Conservation (phyloP, 192 early-diverging fungal genomes). For the Phycomyces blakesleeanus region DNA sequence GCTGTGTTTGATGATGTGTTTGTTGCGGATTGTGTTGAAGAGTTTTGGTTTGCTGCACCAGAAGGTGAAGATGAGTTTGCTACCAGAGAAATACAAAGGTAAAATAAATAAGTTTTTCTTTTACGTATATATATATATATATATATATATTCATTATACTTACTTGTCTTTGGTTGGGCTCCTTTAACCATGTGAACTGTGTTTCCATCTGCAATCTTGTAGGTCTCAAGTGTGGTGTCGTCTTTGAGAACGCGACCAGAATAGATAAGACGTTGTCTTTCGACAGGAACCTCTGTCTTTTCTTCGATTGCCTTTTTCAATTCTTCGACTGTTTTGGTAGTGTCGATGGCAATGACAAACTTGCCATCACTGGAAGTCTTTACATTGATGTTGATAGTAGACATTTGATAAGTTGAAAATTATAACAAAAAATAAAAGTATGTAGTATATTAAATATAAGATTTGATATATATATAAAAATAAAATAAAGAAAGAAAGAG, state of each 20-base stretch:
- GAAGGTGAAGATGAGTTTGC: background rate
- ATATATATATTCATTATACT: no score
- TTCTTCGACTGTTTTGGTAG: constrained; percentile 59
- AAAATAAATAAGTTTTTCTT: no score
- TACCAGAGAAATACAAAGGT: background rate
- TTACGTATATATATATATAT: no score
- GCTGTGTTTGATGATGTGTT: constrained; percentile 19
- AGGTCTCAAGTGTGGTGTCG: constrained; percentile 64
- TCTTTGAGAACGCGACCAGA: constrained; percentile 95
- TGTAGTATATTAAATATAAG: no score
- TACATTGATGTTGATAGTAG: constrained; percentile 65
- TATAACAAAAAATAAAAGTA: no score
- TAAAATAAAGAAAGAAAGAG: constrained; percentile 6
- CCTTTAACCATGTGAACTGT: constrained; percentile 92
- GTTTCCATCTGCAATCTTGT: constrained; percentile 83
- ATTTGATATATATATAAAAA: no score
- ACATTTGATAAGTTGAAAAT: constrained; percentile 38
- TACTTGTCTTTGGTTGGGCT: constrained; percentile 30
- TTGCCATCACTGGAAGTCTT: constrained; percentile 73
- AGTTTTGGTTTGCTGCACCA: constrained; percentile 8
- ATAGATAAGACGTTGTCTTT: constrained; percentile 85
- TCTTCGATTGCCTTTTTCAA: constrained; percentile 76
- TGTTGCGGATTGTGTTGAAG: constrained; percentile 32
- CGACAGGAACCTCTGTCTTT: constrained; percentile 57
- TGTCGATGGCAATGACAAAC: constrained; percentile 59